phyloP scores from a whole-genome alignment of 257 asterid genomes.

The Solanum sitiens region DNA sequence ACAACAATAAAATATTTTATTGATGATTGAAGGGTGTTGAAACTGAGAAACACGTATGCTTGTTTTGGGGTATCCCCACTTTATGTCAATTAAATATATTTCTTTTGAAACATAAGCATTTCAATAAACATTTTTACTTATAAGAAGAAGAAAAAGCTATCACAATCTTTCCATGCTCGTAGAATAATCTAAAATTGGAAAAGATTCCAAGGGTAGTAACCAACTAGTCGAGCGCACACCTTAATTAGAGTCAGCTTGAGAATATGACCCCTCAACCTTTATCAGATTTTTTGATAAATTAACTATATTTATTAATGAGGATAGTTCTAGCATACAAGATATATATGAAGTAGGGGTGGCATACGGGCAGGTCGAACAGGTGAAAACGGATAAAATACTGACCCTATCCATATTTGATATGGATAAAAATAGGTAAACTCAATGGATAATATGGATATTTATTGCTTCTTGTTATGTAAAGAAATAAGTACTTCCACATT shows the following conservation, averaged over 20 bases:
- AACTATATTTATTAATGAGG: not conserved
- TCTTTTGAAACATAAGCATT: not conserved
- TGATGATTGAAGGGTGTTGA: not conserved
- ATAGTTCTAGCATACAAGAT: not conserved
- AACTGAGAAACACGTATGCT: not conserved
- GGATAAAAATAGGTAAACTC: not conserved
- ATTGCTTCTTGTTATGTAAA: not conserved
- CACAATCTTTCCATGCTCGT: not conserved
- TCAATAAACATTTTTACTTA: not conserved
- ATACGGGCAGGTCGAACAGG: too few species aligned
- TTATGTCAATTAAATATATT: not conserved
- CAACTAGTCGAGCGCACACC: not conserved
- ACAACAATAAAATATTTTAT: not conserved
- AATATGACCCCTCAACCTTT: not conserved
- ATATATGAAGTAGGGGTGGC: not conserved
- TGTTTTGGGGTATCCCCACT: not conserved
- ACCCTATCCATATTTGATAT: not conserved
- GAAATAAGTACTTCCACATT: not conserved
- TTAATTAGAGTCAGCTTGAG: not conserved
- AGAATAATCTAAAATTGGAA: not conserved
- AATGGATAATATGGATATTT: not conserved
- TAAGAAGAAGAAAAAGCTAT: not conserved
- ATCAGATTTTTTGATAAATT: not conserved
- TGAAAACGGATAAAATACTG: not conserved
- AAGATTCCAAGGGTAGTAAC: not conserved